Evolutionary conservation across 805 yeast species (phyloP).

Genomic region (Ogataea pignaliae): DNA sequence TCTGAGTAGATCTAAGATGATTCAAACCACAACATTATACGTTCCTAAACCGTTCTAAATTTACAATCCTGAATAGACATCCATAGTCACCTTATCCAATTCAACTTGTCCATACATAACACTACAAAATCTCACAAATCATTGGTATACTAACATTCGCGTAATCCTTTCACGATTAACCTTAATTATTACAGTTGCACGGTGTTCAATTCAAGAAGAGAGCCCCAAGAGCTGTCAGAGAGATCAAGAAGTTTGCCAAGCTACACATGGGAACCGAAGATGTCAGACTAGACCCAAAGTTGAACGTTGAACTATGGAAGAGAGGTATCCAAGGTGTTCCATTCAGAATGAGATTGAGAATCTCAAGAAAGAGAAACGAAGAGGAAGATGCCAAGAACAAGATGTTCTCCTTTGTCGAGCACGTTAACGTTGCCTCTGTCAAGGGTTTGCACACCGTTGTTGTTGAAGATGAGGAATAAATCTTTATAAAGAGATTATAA

Average conservation of each 20-base stretch:
- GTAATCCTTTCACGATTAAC: neutral
- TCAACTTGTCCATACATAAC: too few species aligned
- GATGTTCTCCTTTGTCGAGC: conserved; percentile 97
- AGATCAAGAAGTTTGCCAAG: conserved; percentile 96
- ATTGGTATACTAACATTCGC: conserved; percentile 1
- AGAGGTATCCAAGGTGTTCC: conserved; percentile 99
- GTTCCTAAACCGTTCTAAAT: too few species aligned
- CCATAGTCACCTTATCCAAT: too few species aligned
- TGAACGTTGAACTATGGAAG: conserved; percentile 98
- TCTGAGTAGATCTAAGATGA: too few species aligned
- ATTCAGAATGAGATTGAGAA: conserved; percentile 96
- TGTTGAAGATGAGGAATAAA: conserved; percentile 62
- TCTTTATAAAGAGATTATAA: conserved; percentile 4
- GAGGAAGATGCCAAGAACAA: conserved; percentile 99
- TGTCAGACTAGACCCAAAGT: conserved; percentile 98
- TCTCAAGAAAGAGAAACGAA: conserved; percentile 96
- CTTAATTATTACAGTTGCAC: conserved; percentile 57
- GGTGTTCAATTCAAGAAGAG: conserved; percentile 99
- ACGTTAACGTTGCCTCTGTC: conserved; percentile 88
- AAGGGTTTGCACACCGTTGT: conserved; percentile 98
- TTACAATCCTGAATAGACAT: too few species aligned
- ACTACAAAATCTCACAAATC: too few species aligned
- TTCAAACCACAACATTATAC: too few species aligned
- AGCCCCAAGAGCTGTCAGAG: conserved; percentile 99
- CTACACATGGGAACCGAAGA: conserved; percentile 99